Evolutionary conservation across 139 green algal genomes (phyloP).

Genomic region (Klebsormidium nitens): DNA sequence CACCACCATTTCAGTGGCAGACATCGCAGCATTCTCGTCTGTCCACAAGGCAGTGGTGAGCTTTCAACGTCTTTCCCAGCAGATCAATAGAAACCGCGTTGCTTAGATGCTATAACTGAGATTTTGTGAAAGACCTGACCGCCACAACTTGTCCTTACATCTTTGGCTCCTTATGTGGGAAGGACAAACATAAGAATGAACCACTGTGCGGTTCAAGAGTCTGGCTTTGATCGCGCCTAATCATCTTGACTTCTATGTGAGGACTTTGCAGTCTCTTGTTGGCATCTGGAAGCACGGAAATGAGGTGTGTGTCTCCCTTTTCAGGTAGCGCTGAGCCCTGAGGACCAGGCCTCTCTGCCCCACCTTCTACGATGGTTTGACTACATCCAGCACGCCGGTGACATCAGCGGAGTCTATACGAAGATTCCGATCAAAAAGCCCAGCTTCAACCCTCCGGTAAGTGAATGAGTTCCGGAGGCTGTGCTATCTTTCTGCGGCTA

Average conservation of each 20-base stretch:
- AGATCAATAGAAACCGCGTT: too few relatives aligned
- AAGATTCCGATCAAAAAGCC: conserved; percentile 4
- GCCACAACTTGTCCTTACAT: too few relatives aligned
- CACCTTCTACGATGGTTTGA: conserved; percentile 22
- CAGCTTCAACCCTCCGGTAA: conserved; percentile 13
- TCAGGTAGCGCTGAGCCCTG: neutral
- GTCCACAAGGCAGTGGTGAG: conserved; percentile 2
- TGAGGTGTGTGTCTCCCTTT: neutral
- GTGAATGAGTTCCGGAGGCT: neutral
- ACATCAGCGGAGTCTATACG: neutral
- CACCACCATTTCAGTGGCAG: conserved; percentile 13
- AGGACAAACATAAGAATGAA: neutral
- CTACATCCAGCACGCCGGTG: conserved; percentile 14
- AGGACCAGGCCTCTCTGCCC: neutral
- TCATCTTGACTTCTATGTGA: neutral
- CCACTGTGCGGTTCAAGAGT: neutral
- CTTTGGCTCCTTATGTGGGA: neutral
- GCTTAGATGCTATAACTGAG: too few relatives aligned
- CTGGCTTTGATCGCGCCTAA: neutral
- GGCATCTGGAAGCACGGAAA: neutral
- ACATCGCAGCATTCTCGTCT: neutral
- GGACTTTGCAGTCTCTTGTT: neutral
- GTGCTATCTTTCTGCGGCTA: neutral
- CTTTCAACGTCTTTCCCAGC: conserved; percentile 1
- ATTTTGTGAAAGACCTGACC: too few relatives aligned